Evolutionary conservation across 352 stramenopile genomes (phyloP).

Genomic region (Phytophthora aleatoria): DNA sequence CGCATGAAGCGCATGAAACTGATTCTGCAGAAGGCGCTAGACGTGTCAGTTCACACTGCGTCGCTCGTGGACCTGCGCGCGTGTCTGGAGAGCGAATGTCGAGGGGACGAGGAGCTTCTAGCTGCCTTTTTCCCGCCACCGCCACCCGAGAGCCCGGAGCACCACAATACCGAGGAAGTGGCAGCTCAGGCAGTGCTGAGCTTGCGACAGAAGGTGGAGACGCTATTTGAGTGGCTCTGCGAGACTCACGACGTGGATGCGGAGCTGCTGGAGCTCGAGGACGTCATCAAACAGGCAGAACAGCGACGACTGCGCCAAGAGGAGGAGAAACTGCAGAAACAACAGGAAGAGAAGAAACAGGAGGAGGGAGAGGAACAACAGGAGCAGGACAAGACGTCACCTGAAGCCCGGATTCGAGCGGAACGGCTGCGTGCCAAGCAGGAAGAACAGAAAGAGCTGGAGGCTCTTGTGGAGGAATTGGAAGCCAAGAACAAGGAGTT

Average conservation of each 20-base stretch:
- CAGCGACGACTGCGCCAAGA: conserved; percentile 40
- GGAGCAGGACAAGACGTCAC: conserved; percentile 22
- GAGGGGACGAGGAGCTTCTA: conserved; percentile 54
- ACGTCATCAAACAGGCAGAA: conserved; percentile 51
- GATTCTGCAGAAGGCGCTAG: conserved; percentile 69
- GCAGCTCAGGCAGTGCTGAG: conserved; percentile 55
- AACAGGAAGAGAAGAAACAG: conserved; percentile 9
- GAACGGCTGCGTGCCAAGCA: conserved; percentile 60
- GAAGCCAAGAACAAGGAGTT: conserved; percentile 52
- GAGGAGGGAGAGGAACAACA: conserved; percentile 5
- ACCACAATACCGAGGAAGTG: conserved; percentile 49
- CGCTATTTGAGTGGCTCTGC: conserved; percentile 57
- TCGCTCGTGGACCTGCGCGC: conserved; percentile 51
- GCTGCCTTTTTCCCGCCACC: conserved; percentile 48
- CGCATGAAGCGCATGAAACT: conserved; percentile 64
- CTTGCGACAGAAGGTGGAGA: conserved; percentile 59
- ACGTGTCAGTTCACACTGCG: conserved; percentile 58
- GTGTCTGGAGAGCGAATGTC: conserved; percentile 58
- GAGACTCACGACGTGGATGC: conserved; percentile 52
- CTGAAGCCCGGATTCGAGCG: conserved; percentile 43
- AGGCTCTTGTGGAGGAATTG: conserved; percentile 43
- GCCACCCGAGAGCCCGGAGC: conserved; percentile 22
- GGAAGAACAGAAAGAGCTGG: conserved; percentile 52
- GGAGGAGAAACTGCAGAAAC: conserved; percentile 22
- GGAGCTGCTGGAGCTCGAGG: conserved; percentile 55